phyloP scores from a whole-genome alignment of 495 filamentous ascomycete species.

The Thermothielavioides terrestris region DNA sequence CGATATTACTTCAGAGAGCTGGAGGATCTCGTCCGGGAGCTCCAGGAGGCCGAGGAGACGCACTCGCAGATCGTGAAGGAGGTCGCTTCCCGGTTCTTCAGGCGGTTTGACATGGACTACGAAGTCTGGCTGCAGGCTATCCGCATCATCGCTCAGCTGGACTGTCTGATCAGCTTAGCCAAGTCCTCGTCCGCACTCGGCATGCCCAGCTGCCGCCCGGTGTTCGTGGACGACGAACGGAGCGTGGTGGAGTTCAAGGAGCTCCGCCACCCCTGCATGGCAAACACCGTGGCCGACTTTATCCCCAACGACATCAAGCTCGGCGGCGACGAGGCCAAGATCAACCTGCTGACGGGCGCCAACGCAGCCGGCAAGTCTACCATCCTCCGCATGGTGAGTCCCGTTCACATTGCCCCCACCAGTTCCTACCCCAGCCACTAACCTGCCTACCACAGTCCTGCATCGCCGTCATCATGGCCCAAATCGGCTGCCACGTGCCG shows the following conservation, averaged over 20 bases:
- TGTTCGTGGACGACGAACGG: conserved; percentile 73
- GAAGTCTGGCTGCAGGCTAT: conserved; percentile 79
- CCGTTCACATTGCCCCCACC: neutral
- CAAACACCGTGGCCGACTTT: conserved; percentile 81
- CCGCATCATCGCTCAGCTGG: conserved; percentile 79
- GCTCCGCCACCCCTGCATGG: conserved; percentile 89
- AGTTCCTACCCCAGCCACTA: conserved; percentile 9
- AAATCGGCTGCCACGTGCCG: conserved; percentile 91
- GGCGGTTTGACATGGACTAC: conserved; percentile 82
- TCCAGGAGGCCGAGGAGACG: conserved; percentile 91
- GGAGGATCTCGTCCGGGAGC: conserved; percentile 65
- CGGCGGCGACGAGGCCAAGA: conserved; percentile 70
- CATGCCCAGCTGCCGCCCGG: conserved; percentile 77
- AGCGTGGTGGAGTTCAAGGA: conserved; percentile 86
- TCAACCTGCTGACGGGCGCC: conserved; percentile 88
- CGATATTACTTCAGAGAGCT: conserved; percentile 90
- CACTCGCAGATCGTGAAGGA: conserved; percentile 89
- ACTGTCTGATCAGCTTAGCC: conserved; percentile 88
- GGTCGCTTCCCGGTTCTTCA: conserved; percentile 73
- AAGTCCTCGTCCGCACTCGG: conserved; percentile 79
- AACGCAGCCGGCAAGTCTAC: conserved; percentile 99
- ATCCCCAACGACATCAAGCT: conserved; percentile 93
- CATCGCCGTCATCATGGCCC: conserved; percentile 96
- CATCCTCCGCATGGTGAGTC: conserved; percentile 83
- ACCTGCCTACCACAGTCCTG: conserved; percentile 48